These are phyloP conservation scores for Mesostigma viride DNA, from an alignment of 139 green algal genomes.

Conservation along the genomic window DNA sequence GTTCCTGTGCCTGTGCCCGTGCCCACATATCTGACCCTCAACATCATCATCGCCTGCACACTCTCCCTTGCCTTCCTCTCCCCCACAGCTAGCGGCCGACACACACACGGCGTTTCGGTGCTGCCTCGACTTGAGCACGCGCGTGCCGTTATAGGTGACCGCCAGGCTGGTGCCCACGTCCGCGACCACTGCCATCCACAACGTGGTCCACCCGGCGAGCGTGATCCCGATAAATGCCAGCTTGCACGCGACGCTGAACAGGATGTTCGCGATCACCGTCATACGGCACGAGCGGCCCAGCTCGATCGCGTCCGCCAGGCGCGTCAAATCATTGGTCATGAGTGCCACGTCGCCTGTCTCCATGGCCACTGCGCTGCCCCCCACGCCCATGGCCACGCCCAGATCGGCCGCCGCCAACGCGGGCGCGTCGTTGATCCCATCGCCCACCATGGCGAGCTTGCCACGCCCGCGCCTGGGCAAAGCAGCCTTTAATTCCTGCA, in stretches of 20 bases:
- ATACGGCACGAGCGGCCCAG: constrained; percentile 30
- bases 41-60: too few relatives aligned
- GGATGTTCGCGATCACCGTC: constrained; percentile 46
- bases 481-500: too few relatives aligned
- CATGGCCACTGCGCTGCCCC: constrained; percentile 47
- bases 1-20: too few relatives aligned
- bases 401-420: constrained; percentile 38
- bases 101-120: too few relatives aligned
- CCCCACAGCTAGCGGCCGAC: too few relatives aligned
- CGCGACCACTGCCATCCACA: constrained; percentile 50
- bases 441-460: too few relatives aligned
- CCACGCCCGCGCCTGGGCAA: too few relatives aligned
- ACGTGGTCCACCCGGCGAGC: constrained; percentile 14
- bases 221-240: constrained; percentile 19
- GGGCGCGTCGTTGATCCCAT: constrained; percentile 59
- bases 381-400: constrained; percentile 54
- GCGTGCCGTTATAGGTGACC: too few relatives aligned
- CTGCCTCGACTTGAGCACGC: too few relatives aligned
- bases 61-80: too few relatives aligned
- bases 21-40: too few relatives aligned
- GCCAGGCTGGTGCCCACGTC: constrained; percentile 47
- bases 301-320: constrained; percentile 32
- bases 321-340: constrained; percentile 51
- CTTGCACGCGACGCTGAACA: constrained; percentile 10
- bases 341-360: constrained; percentile 58